Conservation (phyloP, 805 yeast species). For the Yarrowia sp. region DNA sequence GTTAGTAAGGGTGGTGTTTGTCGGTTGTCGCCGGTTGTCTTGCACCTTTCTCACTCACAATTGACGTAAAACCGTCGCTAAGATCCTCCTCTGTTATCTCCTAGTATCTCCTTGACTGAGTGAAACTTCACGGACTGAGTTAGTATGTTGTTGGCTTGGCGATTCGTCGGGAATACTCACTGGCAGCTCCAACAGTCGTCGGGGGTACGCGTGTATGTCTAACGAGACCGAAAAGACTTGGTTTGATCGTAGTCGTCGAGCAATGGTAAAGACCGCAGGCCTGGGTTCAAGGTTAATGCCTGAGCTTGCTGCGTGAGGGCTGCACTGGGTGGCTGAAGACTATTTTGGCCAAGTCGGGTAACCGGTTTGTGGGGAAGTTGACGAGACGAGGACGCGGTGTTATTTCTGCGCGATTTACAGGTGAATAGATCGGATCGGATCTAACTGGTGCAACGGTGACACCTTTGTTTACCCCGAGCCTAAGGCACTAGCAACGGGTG, state of each 20-base stretch:
- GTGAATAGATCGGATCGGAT: no score
- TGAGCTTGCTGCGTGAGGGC: conserved; percentile 28
- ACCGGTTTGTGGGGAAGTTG: conserved; percentile 14
- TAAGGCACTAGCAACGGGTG: conserved; percentile 5
- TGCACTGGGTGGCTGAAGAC: conserved; percentile 23
- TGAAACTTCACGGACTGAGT: conserved; percentile 7
- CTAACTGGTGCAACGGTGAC: not conserved
- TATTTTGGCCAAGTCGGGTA: conserved; percentile 18
- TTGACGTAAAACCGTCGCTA: not conserved
- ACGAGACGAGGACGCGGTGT: no score
- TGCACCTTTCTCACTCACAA: not conserved
- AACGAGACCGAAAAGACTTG: not conserved
- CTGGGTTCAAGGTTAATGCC: conserved; percentile 22
- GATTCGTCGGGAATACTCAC: not conserved
- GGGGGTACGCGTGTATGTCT: not conserved
- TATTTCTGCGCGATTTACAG: no score
- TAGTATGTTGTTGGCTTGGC: not conserved
- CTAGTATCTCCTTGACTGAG: no score
- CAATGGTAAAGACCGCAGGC: conserved; percentile 33
- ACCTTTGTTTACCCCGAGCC: not conserved
- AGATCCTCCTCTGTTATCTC: no score
- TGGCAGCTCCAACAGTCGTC: not conserved
- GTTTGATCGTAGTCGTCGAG: conserved; percentile 17
- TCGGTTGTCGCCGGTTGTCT: not conserved
- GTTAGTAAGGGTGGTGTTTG: not conserved